Evolutionary conservation across 2,329 filamentous ascomycete species (phyloP).

Genomic region (Cryphonectria naterciae): DNA sequence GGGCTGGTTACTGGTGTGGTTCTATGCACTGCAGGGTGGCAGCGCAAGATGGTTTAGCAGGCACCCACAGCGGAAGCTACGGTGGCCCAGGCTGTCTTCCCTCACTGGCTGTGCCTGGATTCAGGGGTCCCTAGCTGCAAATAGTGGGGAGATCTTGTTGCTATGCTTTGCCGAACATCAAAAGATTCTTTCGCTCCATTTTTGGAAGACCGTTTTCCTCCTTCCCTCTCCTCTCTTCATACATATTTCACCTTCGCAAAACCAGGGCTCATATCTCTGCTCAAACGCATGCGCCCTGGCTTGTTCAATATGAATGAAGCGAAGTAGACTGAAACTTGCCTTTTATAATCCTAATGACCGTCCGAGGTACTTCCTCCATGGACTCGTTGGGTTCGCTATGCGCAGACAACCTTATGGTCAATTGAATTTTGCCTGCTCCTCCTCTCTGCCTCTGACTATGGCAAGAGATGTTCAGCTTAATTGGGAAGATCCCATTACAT

Average conservation of each 20-base stretch:
- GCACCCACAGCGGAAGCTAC: constrained; percentile 11
- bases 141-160: neutral
- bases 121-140: neutral
- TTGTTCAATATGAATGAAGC: constrained; percentile 26
- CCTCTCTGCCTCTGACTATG: neutral
- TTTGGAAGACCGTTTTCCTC: constrained; percentile 18
- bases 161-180: constrained; percentile 1
- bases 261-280: constrained; percentile 39
- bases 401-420: constrained; percentile 16
- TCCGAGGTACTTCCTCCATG: constrained; percentile 29
- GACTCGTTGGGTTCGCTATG: constrained; percentile 31
- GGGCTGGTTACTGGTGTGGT: constrained; percentile 13
- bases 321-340: constrained; percentile 29
- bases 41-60: neutral
- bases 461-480: constrained; percentile 9
- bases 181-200: neutral
- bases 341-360: constrained; percentile 29
- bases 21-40: constrained; percentile 9
- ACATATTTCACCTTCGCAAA: constrained; percentile 51
- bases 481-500: constrained; percentile 23
- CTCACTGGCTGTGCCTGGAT: neutral
- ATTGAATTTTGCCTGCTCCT: neutral
- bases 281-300: constrained; percentile 36
- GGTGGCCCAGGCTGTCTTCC: constrained; percentile 7
- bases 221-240: constrained; percentile 47